Evolutionary conservation across 2,329 filamentous ascomycete genomes (phyloP).

Genomic region (Monosporascus cannonballus): DNA sequence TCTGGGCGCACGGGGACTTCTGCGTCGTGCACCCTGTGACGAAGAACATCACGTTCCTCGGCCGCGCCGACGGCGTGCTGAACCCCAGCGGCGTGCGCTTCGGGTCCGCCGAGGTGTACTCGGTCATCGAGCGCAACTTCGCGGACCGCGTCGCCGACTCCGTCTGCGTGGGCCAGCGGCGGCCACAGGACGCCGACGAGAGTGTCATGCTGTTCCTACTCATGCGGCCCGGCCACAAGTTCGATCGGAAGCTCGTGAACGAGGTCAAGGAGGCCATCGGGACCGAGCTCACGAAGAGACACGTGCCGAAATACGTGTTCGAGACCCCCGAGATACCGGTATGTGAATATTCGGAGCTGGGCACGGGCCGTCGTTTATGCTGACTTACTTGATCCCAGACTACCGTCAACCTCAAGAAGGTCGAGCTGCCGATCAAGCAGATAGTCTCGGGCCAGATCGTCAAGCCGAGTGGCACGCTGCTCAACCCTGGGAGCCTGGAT

Average conservation of each 20-base stretch:
- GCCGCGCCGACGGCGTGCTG: slow-evolving; percentile 70
- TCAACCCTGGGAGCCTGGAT: slow-evolving; percentile 69
- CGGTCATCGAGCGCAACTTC: slow-evolving; percentile 63
- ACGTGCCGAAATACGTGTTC: slow-evolving; percentile 74
- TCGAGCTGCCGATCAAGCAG: slow-evolving; percentile 77
- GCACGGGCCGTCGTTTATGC: no score
- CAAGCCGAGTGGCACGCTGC: slow-evolving; percentile 68
- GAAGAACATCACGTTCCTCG: slow-evolving; percentile 58
- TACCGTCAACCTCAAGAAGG: slow-evolving; percentile 80
- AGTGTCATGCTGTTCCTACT: slow-evolving; percentile 49
- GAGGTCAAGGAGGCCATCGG: slow-evolving; percentile 60
- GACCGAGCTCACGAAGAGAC: slow-evolving; percentile 61
- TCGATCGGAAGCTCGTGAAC: slow-evolving; percentile 48
- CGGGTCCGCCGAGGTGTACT: slow-evolving; percentile 75
- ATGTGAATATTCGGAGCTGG: slow-evolving; percentile 28
- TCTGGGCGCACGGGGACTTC: slow-evolving; percentile 83
- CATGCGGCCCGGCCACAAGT: slow-evolving; percentile 49
- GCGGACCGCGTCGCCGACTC: slow-evolving; percentile 58
- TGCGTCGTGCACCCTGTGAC: slow-evolving; percentile 64
- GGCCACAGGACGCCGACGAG: slow-evolving; percentile 51
- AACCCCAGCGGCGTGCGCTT: slow-evolving; percentile 77
- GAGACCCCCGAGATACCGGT: slow-evolving; percentile 77
- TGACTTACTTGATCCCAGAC: slow-evolving; percentile 43
- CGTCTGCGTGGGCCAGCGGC: slow-evolving; percentile 73
- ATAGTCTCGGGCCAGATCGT: slow-evolving; percentile 72